phyloP scores from a whole-genome alignment of 139 green algal species.

The Edaphochlamys debaryana region DNA sequence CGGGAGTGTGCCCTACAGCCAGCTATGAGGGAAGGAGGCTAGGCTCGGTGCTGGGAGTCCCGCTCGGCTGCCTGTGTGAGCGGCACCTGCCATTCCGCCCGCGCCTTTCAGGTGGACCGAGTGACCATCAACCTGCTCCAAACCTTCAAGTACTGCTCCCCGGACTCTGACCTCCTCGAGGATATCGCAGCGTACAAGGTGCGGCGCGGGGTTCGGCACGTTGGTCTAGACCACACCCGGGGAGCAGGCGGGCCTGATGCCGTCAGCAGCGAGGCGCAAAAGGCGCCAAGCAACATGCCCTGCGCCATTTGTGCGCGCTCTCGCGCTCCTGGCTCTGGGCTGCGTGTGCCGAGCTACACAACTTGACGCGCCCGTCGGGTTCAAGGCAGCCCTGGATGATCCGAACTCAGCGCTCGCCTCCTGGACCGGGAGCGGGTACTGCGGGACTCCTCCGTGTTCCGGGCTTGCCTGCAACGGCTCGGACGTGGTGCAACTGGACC shows the following conservation, averaged over 20 bases:
- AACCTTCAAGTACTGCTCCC: slow-evolving; percentile 28
- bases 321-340: too few relatives aligned
- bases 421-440: not conserved
- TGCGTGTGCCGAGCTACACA: not conserved
- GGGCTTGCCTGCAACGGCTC: not conserved
- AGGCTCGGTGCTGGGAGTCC: too few relatives aligned
- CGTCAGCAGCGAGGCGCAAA: too few relatives aligned
- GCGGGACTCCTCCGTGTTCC: not conserved
- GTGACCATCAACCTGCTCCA: slow-evolving; percentile 33
- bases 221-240: too few relatives aligned
- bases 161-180: not conserved
- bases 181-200: slow-evolving; percentile 27
- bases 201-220: too few relatives aligned
- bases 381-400: not conserved
- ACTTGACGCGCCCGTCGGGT: not conserved
- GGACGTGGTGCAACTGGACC: not conserved
- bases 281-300: too few relatives aligned
- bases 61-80: too few relatives aligned
- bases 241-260: too few relatives aligned
- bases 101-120: not conserved
- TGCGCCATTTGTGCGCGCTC: too few relatives aligned
- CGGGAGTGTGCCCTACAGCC: too few relatives aligned
- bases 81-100: too few relatives aligned
- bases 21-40: too few relatives aligned
- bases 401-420: not conserved